Percentiles rank a stretch among this genome's conserved stretches.
phyloP scores from a whole-genome alignment of 2,329 filamentous ascomycete genomes.

The Colletotrichum sidae region DNA sequence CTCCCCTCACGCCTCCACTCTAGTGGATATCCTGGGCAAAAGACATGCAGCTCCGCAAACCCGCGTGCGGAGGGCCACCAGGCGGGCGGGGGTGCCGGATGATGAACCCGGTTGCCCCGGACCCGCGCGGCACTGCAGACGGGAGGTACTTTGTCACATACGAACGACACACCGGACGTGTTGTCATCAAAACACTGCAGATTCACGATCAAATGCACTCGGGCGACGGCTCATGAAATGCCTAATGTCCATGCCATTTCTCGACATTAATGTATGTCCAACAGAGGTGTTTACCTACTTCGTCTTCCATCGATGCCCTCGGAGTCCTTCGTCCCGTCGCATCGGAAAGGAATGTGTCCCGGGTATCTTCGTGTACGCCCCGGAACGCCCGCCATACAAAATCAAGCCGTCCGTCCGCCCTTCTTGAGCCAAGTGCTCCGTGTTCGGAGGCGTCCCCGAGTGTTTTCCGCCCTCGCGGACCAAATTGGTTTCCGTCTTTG shows the following conservation, averaged over 20 bases:
- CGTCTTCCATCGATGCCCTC: neutral
- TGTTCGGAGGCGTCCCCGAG: too few relatives aligned
- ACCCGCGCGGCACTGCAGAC: neutral
- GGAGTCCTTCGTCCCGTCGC: neutral
- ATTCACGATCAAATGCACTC: neutral
- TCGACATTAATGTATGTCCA: slow-evolving; percentile 22
- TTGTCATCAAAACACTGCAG: neutral
- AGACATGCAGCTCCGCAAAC: slow-evolving; percentile 2
- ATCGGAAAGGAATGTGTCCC: slow-evolving; percentile 3
- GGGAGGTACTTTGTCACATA: too few relatives aligned
- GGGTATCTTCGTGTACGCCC: slow-evolving; percentile 33
- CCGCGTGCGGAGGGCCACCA: slow-evolving; percentile 7
- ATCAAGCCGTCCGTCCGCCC: slow-evolving; percentile 6
- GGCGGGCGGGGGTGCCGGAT: slow-evolving; percentile 2
- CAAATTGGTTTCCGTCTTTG: neutral
- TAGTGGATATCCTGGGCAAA: too few relatives aligned
- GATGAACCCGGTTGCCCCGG: slow-evolving; percentile 13
- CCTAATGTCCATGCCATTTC: neutral
- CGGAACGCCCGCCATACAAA: slow-evolving; percentile 23
- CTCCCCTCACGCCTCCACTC: neutral
- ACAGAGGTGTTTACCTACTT: neutral
- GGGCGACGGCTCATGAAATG: neutral
- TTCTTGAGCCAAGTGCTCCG: neutral
- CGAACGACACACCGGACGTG: neutral
- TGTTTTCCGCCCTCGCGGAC: neutral